These are phyloP conservation scores for Ogataea neopini DNA, from an alignment of 805 yeast genomes.

Conservation along the genomic window DNA sequence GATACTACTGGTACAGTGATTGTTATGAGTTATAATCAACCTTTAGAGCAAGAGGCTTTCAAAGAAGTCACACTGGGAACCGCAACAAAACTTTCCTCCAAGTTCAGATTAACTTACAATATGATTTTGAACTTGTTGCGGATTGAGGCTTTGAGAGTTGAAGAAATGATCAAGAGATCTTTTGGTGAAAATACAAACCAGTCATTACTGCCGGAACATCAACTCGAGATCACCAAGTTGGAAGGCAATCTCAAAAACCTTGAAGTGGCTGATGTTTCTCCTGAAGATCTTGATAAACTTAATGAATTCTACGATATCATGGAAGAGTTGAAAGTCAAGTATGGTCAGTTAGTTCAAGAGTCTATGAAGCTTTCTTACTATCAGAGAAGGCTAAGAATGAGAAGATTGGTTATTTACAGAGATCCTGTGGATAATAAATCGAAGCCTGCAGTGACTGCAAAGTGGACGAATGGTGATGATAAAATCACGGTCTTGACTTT, in stretches of 20 bases:
- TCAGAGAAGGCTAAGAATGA: constrained; percentile 50
- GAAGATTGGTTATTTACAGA: constrained; percentile 60
- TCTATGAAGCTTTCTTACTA: constrained; percentile 48
- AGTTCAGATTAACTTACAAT: constrained; percentile 90
- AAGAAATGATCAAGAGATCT: constrained; percentile 95
- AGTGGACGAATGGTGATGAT: constrained; percentile 37
- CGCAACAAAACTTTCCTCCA: constrained; percentile 88
- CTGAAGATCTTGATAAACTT: constrained; percentile 42
- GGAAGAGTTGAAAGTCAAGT: constrained; percentile 45
- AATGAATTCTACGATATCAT: constrained; percentile 46
- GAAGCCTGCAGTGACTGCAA: constrained; percentile 56
- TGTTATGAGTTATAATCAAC: constrained; percentile 77
- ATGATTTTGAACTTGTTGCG: constrained; percentile 91
- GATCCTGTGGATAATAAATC: constrained; percentile 40
- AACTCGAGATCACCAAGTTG: constrained; percentile 58
- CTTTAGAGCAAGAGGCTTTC: constrained; percentile 56
- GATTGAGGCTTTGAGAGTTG: constrained; percentile 94
- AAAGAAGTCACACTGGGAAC: constrained; percentile 84
- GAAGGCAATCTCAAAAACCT: constrained; percentile 43
- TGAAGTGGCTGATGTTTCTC: constrained; percentile 38
- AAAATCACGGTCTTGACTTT: constrained; percentile 45
- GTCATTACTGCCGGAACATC: constrained; percentile 81
- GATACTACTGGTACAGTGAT: constrained; percentile 94
- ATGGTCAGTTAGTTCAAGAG: constrained; percentile 48
- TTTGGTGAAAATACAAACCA: constrained; percentile 91